Percentiles rank a stretch among this genome's conserved stretches.
Evolutionary conservation across 345 rosid species (phyloP).

Genomic region (Hibiscus trionum): DNA sequence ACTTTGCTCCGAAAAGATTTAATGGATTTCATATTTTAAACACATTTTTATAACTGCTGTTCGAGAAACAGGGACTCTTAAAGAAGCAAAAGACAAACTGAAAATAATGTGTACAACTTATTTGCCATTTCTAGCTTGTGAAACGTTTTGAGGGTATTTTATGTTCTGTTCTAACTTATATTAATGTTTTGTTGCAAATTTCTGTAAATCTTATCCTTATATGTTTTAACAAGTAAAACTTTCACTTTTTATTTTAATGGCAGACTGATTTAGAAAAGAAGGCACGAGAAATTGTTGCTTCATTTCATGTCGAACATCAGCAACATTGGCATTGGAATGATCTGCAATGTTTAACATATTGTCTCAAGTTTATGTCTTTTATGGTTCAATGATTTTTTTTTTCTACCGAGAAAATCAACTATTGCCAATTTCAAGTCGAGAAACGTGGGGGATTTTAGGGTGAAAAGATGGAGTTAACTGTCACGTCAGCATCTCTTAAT

Average conservation of each 20-base stretch:
- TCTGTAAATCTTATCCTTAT: neutral
- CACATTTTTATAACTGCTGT: constrained; percentile 42
- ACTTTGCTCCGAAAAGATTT: constrained; percentile 9
- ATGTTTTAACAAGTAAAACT: neutral
- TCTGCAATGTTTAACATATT: no score
- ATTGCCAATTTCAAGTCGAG: no score
- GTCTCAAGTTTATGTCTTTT: no score
- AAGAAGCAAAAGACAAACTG: constrained; percentile 97
- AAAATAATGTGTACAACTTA: constrained; percentile 91
- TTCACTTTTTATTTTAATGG: constrained; percentile 11
- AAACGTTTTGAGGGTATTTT: constrained; percentile 78
- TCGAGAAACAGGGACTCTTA: constrained; percentile 93
- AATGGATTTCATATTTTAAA: neutral
- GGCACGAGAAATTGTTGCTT: constrained; percentile 52
- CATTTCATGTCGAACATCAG: no score
- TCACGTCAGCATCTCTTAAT: no score
- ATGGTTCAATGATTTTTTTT: no score
- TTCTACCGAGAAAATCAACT: no score
- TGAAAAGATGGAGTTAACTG: no score
- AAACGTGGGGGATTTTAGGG: no score
- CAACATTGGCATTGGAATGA: no score
- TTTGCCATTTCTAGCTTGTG: constrained; percentile 95
- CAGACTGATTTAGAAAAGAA: constrained; percentile 93
- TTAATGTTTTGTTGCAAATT: neutral
- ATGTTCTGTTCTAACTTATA: neutral